These are phyloP conservation scores for Geotrichum carabidarum DNA, from an alignment of 1,139 yeast genomes.

Conservation along the genomic window DNA sequence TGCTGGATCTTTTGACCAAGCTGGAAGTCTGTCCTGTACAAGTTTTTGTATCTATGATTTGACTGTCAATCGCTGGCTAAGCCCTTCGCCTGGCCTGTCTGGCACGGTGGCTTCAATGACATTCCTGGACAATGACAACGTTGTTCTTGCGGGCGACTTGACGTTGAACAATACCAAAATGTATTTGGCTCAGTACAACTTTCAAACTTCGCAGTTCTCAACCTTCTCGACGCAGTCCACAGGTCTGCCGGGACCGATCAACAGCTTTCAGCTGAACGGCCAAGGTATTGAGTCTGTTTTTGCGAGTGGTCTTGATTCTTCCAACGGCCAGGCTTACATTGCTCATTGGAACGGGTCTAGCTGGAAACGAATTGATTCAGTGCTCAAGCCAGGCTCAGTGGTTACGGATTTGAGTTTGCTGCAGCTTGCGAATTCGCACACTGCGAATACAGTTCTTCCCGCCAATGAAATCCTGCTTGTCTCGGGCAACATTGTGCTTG, in stretches of 20 bases:
- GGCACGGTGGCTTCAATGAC: conserved; percentile 55
- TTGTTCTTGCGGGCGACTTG: conserved; percentile 62
- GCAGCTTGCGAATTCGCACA: conserved; percentile 33
- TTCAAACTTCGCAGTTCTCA: conserved; percentile 35
- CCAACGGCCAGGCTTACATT: conserved; percentile 32
- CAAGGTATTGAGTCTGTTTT: conserved; percentile 49
- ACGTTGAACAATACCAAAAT: conserved; percentile 40
- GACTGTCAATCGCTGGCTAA: conserved; percentile 51
- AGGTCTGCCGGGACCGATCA: conserved; percentile 42
- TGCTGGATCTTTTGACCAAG: conserved; percentile 68
- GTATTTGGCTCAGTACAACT: conserved; percentile 51
- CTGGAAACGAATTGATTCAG: conserved; percentile 38
- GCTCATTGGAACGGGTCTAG: conserved; percentile 34
- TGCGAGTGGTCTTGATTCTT: conserved; percentile 50
- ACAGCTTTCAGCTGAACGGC: conserved; percentile 49
- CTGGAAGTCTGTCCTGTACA: conserved; percentile 56
- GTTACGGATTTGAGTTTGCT: conserved; percentile 37
- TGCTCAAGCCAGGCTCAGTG: conserved; percentile 34
- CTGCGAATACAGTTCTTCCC: conserved; percentile 41
- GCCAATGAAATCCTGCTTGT: conserved; percentile 49
- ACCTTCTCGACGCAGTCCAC: conserved; percentile 25
- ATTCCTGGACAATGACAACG: conserved; percentile 47
- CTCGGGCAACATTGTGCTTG: conserved; percentile 55
- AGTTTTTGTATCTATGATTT: conserved; percentile 67
- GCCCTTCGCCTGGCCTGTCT: conserved; percentile 44